Evolutionary conservation across 2,329 filamentous ascomycete species (phyloP).

Genomic region (Onygenales sp.): DNA sequence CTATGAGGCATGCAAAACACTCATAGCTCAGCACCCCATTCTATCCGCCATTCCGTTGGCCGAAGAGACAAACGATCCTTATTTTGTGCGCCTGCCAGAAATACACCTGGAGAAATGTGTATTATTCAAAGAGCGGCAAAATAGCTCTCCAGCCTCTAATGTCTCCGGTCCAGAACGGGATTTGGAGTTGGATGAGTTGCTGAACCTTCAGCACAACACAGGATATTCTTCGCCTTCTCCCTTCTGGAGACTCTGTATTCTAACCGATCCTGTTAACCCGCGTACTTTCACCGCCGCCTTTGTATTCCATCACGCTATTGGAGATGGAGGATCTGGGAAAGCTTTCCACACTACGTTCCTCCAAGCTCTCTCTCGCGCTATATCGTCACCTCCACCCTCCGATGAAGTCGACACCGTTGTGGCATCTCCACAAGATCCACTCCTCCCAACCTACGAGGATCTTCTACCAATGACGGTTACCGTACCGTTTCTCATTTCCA

Average conservation of each 20-base stretch:
- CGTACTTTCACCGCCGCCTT: slow-evolving; percentile 34
- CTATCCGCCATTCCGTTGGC: slow-evolving; percentile 35
- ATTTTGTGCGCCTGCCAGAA: slow-evolving; percentile 35
- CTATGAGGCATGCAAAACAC: slow-evolving; percentile 25
- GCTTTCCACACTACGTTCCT: slow-evolving; percentile 37
- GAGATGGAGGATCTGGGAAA: slow-evolving; percentile 37
- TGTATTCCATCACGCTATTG: slow-evolving; percentile 40
- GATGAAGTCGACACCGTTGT: slow-evolving; percentile 14
- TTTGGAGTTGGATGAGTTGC: slow-evolving; percentile 30
- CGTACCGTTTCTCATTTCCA: slow-evolving; percentile 23
- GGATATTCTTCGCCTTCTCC: slow-evolving; percentile 27
- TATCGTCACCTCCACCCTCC: slow-evolving; percentile 2
- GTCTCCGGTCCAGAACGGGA: slow-evolving; percentile 20
- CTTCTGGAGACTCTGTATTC: slow-evolving; percentile 37
- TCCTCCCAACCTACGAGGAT: slow-evolving; percentile 33
- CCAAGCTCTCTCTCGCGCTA: slow-evolving; percentile 20
- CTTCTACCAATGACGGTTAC: slow-evolving; percentile 32
- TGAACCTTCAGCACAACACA: slow-evolving; percentile 33
- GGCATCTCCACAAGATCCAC: slow-evolving; percentile 17
- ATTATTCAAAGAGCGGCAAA: slow-evolving; percentile 22
- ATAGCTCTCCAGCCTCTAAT: slow-evolving; percentile 1
- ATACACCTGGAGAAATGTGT: slow-evolving; percentile 33
- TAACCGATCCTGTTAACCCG: slow-evolving; percentile 16
- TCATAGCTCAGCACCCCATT: slow-evolving; percentile 33
- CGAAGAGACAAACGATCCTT: slow-evolving; percentile 31